These are phyloP conservation scores for Hsuehochloa calcarea DNA, from an alignment of 176 grass and related monocot genomes.

Conservation along the genomic window DNA sequence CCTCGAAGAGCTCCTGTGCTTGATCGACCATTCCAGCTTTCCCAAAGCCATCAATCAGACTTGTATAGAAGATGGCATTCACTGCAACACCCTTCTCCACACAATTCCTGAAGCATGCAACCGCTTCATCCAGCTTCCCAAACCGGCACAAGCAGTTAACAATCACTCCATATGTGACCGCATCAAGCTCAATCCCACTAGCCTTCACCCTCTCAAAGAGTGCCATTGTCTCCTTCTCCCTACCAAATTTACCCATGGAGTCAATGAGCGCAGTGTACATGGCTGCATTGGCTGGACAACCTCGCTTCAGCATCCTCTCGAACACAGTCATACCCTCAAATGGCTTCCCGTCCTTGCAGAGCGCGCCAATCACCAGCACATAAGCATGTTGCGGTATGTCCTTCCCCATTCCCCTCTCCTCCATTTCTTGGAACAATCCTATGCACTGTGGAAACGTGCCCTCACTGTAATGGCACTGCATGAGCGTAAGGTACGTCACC, in stretches of 20 bases:
- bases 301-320: conserved; percentile 65
- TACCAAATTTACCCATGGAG: conserved; percentile 54
- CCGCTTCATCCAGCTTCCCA: conserved; percentile 60
- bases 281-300: conserved; percentile 54
- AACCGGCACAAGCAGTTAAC: conserved; percentile 82
- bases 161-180: conserved; percentile 65
- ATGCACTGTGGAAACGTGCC: conserved; percentile 49
- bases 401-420: conserved; percentile 61
- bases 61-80: conserved; percentile 69
- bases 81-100: conserved; percentile 39
- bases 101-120: conserved; percentile 70
- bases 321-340: conserved; percentile 74
- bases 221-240: conserved; percentile 55
- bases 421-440: conserved; percentile 71
- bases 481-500: conserved; percentile 74
- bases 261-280: conserved; percentile 74
- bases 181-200: conserved; percentile 54
- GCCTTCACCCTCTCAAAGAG: conserved; percentile 79
- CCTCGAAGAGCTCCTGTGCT: conserved; percentile 66
- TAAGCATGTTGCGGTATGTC: conserved; percentile 79
- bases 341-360: conserved; percentile 70
- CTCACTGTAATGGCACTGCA: conserved; percentile 70
- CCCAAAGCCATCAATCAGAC: conserved; percentile 78
- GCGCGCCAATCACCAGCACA: conserved; percentile 52
- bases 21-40: conserved; percentile 70